These are phyloP conservation scores for Euphorbia corollata DNA, from an alignment of 441 rosid genomes.

Conservation along the genomic window DNA sequence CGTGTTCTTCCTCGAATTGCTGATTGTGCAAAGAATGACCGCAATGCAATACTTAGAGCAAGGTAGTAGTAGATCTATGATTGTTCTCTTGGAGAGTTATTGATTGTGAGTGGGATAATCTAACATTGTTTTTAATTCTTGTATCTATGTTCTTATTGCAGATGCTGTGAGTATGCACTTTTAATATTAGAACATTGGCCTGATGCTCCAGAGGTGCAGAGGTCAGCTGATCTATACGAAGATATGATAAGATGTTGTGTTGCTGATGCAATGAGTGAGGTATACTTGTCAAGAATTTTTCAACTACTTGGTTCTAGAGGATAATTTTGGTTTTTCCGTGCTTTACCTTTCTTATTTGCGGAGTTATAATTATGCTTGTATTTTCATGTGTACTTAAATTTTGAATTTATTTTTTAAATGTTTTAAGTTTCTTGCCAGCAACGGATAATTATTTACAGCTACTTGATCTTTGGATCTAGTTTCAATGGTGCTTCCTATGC, in stretches of 20 bases:
- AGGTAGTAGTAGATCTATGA: slow-evolving; percentile 50
- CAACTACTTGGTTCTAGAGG: slow-evolving; percentile 4
- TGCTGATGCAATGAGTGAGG: slow-evolving; percentile 99
- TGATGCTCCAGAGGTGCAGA: slow-evolving; percentile 91
- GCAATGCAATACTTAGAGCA: slow-evolving; percentile 85
- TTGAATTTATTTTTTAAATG: not conserved
- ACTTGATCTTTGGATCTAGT: too few species aligned
- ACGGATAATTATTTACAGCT: not conserved
- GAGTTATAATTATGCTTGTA: not conserved
- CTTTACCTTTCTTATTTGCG: not conserved
- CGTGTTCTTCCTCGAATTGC: slow-evolving; percentile 91
- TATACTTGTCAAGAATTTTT: slow-evolving; percentile 26
- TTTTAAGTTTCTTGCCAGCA: not conserved
- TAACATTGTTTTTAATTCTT: slow-evolving; percentile 17
- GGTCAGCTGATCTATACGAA: slow-evolving; percentile 84
- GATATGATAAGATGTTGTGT: slow-evolving; percentile 89
- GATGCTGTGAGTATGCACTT: slow-evolving; percentile 94
- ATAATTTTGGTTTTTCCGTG: not conserved
- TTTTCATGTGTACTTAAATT: not conserved
- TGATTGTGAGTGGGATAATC: slow-evolving; percentile 19
- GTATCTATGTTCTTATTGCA: slow-evolving; percentile 29
- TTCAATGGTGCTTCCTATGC: too few species aligned
- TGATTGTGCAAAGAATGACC: slow-evolving; percentile 90
- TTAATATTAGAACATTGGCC: slow-evolving; percentile 92
- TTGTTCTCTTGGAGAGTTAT: slow-evolving; percentile 17